These are phyloP conservation scores for Porphyrellus cyaneotinctus DNA, from an alignment of 768 basidiomycete genomes.

Conservation along the genomic window DNA sequence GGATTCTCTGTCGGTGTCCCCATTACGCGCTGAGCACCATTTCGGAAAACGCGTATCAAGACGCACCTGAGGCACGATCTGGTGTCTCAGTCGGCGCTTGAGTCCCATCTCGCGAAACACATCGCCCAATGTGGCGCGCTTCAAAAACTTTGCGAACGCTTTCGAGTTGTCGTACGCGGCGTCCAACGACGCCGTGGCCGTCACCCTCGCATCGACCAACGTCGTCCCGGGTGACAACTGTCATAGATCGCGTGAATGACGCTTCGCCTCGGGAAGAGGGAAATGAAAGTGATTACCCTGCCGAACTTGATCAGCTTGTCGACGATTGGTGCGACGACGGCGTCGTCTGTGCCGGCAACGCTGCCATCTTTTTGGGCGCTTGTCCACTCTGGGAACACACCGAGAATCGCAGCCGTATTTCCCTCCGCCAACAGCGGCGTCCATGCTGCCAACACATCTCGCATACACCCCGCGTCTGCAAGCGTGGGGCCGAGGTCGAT, in stretches of 20 bases:
- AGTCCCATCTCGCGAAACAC: constrained; percentile 18
- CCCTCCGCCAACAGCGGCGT: constrained; percentile 31
- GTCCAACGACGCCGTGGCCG: constrained; percentile 8
- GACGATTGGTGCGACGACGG: constrained; percentile 10
- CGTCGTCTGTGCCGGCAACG: constrained; percentile 12
- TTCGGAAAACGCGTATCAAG: constrained; percentile 11
- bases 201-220: not conserved
- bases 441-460: constrained; percentile 34
- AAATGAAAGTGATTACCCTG: constrained; percentile 16
- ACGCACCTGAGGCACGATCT: constrained; percentile 39
- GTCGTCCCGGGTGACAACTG: constrained; percentile 16
- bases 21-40: not conserved
- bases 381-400: constrained; percentile 43
- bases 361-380: constrained; percentile 5
- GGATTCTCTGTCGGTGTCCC: constrained; percentile 13
- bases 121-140: constrained; percentile 18
- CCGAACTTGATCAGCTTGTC: constrained; percentile 10
- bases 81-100: constrained; percentile 28
- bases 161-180: constrained; percentile 40
- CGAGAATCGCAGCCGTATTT: constrained; percentile 34
- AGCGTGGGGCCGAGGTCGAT: constrained; percentile 41
- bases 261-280: not conserved
- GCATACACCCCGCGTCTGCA: constrained; percentile 33
- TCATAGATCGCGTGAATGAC: constrained; percentile 2
- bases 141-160: constrained; percentile 34